Conservation (phyloP, 2,329 filamentous ascomycete genomes). For the Cryphonectria carpinicola region DNA sequence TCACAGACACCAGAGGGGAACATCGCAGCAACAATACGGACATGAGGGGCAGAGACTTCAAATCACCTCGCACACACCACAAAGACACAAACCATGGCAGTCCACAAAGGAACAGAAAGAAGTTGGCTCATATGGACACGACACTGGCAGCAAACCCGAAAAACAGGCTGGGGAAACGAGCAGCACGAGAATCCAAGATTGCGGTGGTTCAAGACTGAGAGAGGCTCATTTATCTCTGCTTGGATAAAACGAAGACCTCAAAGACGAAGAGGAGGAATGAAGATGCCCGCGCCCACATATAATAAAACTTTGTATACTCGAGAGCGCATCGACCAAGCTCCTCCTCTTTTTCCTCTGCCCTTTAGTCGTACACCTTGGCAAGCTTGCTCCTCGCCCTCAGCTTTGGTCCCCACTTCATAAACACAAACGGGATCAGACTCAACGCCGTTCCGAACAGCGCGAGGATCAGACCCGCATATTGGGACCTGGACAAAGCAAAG, state of each 20-base stretch:
- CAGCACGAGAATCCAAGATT: not conserved
- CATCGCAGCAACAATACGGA: not conserved
- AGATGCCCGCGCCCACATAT: not conserved
- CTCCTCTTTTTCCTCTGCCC: too few relatives aligned
- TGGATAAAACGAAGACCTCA: not conserved
- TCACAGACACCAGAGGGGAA: not conserved
- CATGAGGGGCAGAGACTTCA: not conserved
- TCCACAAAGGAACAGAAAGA: not conserved
- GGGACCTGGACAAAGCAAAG: slow-evolving; percentile 33
- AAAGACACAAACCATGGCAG: not conserved
- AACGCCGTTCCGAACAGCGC: slow-evolving; percentile 47
- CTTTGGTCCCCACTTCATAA: slow-evolving; percentile 46
- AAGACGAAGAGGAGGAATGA: not conserved
- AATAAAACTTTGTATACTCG: not conserved
- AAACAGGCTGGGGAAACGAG: not conserved
- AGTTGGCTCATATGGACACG: not conserved
- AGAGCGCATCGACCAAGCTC: not conserved
- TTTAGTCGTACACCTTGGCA: slow-evolving; percentile 31
- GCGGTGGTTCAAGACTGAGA: not conserved
- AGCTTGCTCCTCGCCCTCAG: slow-evolving; percentile 45
- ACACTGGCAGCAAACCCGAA: not conserved
- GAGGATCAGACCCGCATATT: slow-evolving; percentile 54
- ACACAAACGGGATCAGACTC: slow-evolving; percentile 45
- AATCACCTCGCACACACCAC: not conserved
- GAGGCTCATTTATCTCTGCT: not conserved